Percentiles rank a stretch among this genome's conserved stretches.
Conservation (phyloP, 2,329 filamentous ascomycete genomes). For the Cladosporium sphaerospermum region DNA sequence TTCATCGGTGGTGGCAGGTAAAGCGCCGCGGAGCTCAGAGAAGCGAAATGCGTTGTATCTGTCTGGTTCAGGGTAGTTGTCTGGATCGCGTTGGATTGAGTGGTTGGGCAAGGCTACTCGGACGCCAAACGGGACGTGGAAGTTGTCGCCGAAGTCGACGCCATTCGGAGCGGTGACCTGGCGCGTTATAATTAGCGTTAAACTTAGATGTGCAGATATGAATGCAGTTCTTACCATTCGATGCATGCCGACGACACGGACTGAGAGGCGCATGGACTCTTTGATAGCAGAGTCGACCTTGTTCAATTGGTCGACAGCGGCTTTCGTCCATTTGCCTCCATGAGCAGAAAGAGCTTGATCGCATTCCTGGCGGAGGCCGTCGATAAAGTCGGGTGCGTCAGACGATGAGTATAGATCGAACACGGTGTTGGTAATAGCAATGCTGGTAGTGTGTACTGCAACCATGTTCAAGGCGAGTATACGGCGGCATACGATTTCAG, state of each 20-base stretch:
- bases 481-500: slow-evolving; percentile 16
- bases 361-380: slow-evolving; percentile 21
- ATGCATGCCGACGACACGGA: slow-evolving; percentile 16
- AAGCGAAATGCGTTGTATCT: slow-evolving; percentile 26
- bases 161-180: slow-evolving; percentile 21
- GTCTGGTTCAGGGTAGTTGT: slow-evolving; percentile 20
- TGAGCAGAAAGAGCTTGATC: slow-evolving; percentile 12
- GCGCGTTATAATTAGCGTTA: neutral
- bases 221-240: slow-evolving; percentile 3
- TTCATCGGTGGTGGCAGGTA: neutral
- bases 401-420: slow-evolving; percentile 20
- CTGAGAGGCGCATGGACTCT: slow-evolving; percentile 22
- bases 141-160: slow-evolving; percentile 20
- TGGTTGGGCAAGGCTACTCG: slow-evolving; percentile 17
- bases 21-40: slow-evolving; percentile 1
- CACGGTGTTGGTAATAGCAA: slow-evolving; percentile 19
- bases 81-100: slow-evolving; percentile 23
- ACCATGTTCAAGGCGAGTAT: slow-evolving; percentile 20
- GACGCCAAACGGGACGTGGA: slow-evolving; percentile 18
- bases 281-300: slow-evolving; percentile 24
- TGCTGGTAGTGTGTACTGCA: slow-evolving; percentile 22
- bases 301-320: slow-evolving; percentile 18
- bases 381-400: slow-evolving; percentile 13
- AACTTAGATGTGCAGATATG: no score
- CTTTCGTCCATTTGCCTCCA: slow-evolving; percentile 18